Evolutionary conservation across 2,329 filamentous ascomycete species (phyloP).

Genomic region (Chaetomiaceae sp.): DNA sequence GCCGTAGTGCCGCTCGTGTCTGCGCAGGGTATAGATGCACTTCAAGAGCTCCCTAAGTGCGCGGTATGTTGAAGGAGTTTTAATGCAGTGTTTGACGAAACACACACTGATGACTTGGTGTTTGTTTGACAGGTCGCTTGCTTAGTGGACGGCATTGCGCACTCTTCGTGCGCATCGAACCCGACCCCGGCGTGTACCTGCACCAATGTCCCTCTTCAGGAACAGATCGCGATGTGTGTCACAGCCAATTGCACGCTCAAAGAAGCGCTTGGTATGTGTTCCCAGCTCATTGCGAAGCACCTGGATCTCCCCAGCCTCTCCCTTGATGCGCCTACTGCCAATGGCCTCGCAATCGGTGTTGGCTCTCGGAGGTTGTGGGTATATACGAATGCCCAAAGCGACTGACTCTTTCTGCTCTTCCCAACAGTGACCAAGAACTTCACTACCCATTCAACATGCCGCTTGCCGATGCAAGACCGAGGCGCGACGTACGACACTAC

Average conservation of each 20-base stretch:
- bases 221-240: constrained; percentile 1
- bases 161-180: constrained; percentile 1
- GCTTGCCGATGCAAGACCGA: constrained; percentile 3
- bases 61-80: constrained; percentile 4
- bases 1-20: constrained; percentile 8
- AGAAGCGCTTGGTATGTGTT: constrained; percentile 13
- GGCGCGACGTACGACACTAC: constrained; percentile 18
- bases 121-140: neutral
- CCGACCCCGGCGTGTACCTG: constrained; percentile 7
- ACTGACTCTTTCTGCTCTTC: neutral
- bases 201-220: constrained; percentile 1
- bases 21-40: neutral
- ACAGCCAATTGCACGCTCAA: constrained; percentile 12
- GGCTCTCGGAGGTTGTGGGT: no score
- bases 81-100: neutral
- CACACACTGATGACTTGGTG: neutral
- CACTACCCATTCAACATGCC: constrained; percentile 1
- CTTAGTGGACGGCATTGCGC: neutral
- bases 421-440: constrained; percentile 8
- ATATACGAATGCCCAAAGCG: no score
- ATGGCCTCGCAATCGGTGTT: no score
- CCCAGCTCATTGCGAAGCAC: no score
- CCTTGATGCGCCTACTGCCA: no score
- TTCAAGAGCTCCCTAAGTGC: constrained; percentile 3
- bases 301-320: no score